A percentile compares a stretch with the other conserved stretches of the same genome.
These are phyloP conservation scores for Aquanectria penicillioides DNA, from an alignment of 2,329 filamentous ascomycete genomes.

Conservation along the genomic window DNA sequence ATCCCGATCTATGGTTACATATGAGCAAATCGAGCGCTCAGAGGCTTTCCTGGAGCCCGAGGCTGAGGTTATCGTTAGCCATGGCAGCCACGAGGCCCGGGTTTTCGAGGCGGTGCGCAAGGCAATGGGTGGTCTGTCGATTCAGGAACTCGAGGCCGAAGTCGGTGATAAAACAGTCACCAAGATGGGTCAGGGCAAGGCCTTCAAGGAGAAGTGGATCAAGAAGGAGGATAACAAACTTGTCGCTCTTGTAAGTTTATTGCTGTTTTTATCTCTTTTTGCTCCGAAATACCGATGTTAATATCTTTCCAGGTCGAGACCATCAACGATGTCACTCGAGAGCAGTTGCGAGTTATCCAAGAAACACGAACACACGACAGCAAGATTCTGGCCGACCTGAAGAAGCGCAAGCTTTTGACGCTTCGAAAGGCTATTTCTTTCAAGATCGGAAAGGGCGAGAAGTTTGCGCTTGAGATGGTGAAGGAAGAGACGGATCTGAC, in stretches of 20 bases:
- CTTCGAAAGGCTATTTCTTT: slow-evolving; percentile 88
- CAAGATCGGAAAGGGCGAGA: slow-evolving; percentile 83
- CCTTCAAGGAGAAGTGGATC: slow-evolving; percentile 85
- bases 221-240: slow-evolving; percentile 69
- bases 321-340: slow-evolving; percentile 82
- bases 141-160: slow-evolving; percentile 74
- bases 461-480: slow-evolving; percentile 87
- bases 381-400: slow-evolving; percentile 83
- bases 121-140: slow-evolving; percentile 82
- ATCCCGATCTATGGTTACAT: slow-evolving; percentile 87
- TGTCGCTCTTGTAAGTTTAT: slow-evolving; percentile 60
- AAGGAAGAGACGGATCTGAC: slow-evolving; percentile 97
- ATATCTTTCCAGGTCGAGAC: slow-evolving; percentile 66
- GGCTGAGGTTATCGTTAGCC: slow-evolving; percentile 74
- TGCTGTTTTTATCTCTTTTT: background rate
- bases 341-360: slow-evolving; percentile 79
- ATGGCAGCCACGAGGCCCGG: slow-evolving; percentile 84
- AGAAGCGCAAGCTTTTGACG: slow-evolving; percentile 90
- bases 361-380: slow-evolving; percentile 76
- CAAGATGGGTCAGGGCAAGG: slow-evolving; percentile 92
- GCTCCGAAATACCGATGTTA: slow-evolving; percentile 2
- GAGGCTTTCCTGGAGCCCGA: slow-evolving; percentile 80
- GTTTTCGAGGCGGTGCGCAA: slow-evolving; percentile 80
- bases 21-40: slow-evolving; percentile 84
- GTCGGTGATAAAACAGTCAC: slow-evolving; percentile 79